Conservation (phyloP, 306 rosid genomes). For the Inga leiocalycina region DNA sequence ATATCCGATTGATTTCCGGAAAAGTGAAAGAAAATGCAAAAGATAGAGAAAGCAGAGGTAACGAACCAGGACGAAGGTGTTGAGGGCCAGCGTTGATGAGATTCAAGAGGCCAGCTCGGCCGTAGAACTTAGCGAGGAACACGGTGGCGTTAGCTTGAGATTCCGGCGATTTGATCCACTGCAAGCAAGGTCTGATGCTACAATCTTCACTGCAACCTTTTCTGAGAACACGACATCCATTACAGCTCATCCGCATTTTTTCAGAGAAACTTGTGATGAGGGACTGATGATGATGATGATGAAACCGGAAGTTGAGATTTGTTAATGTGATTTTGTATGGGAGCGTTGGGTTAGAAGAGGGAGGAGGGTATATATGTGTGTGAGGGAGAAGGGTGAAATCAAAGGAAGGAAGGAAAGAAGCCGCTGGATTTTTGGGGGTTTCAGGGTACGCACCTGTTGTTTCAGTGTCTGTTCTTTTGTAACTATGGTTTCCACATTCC, state of each 20-base stretch:
- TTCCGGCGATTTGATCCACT: conserved; percentile 81
- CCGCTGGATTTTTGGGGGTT: conserved; percentile 57
- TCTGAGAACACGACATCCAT: conserved; percentile 85
- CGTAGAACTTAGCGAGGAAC: conserved; percentile 92
- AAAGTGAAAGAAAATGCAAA: neutral
- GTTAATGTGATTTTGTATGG: neutral
- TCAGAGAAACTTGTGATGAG: neutral
- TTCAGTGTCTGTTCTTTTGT: neutral
- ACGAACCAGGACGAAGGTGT: conserved; percentile 85
- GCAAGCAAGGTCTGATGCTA: conserved; percentile 85
- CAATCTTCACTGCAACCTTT: conserved; percentile 94
- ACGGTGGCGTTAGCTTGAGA: conserved; percentile 95
- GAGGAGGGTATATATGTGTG: conserved; percentile 29
- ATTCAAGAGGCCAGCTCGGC: conserved; percentile 96
- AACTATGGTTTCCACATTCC: conserved; percentile 57
- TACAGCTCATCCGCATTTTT: conserved; percentile 95
- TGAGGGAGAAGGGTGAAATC: neutral
- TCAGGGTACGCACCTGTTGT: conserved; percentile 58
- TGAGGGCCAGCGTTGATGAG: conserved; percentile 87
- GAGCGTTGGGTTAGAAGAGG: neutral
- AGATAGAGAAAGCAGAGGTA: neutral
- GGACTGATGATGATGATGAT: no score
- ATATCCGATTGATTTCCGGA: neutral
- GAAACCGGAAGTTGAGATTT: neutral
- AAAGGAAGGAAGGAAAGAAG: conserved; percentile 21